These are phyloP conservation scores for Urochloa ruziziensis DNA, from an alignment of 176 grass and related monocot species.

Conservation along the genomic window DNA sequence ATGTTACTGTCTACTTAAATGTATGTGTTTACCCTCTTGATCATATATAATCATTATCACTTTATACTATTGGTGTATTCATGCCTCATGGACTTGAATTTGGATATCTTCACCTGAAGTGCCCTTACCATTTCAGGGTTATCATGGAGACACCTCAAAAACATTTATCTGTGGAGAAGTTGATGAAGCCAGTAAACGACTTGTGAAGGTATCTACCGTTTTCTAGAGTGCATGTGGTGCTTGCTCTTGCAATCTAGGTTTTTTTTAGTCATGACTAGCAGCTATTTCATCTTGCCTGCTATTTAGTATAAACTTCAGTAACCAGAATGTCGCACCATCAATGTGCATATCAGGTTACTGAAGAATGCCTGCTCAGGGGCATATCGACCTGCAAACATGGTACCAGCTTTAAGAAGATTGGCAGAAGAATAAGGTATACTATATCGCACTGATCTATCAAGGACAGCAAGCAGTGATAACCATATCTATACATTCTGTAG, in stretches of 20 bases:
- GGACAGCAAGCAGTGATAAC: neutral
- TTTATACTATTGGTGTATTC: neutral
- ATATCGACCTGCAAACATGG: slow-evolving; percentile 89
- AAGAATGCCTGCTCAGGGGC: slow-evolving; percentile 83
- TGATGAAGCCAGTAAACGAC: slow-evolving; percentile 74
- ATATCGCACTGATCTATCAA: neutral
- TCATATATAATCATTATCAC: neutral
- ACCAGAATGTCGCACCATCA: neutral
- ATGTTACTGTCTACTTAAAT: slow-evolving; percentile 96
- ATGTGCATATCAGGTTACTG: slow-evolving; percentile 64
- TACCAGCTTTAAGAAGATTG: slow-evolving; percentile 84
- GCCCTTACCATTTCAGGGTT: slow-evolving; percentile 57
- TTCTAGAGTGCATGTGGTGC: neutral
- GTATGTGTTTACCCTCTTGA: slow-evolving; percentile 46
- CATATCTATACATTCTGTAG: neutral
- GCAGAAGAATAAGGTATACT: slow-evolving; percentile 89
- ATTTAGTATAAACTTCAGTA: slow-evolving; percentile 9
- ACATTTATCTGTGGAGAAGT: slow-evolving; percentile 97
- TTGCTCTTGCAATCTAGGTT: neutral
- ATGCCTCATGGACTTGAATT: neutral
- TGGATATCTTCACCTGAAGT: neutral
- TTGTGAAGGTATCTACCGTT: slow-evolving; percentile 69
- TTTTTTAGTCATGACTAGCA: neutral
- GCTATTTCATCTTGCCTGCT: neutral
- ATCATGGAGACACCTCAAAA: slow-evolving; percentile 93